Base-by-base conservation (phyloP, 202 grass and related monocot species). In the Brachypodium distachyon region DNA sequence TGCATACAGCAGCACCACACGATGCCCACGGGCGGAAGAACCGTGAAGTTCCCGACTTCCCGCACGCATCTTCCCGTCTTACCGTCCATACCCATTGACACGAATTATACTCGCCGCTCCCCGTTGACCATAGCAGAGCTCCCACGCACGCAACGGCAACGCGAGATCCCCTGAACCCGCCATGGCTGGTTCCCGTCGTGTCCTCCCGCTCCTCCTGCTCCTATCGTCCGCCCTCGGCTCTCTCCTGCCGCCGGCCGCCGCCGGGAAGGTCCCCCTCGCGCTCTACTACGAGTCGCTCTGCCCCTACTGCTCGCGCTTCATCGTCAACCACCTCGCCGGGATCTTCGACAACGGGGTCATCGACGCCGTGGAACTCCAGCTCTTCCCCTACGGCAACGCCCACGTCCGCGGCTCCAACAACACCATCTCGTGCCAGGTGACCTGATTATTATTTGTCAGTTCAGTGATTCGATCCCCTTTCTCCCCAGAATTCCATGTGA, bases 271-370 rank as follows among this genome's bases (percentile, higher is more conserved):
- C 0, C 67, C 86, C 25, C 84, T 92, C n/a, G 89, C 57, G 49
- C 89, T 96, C 56, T 96, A 96, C 82, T 92, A 92, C 82, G 93
- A 96, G 84, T 61, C 84, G 51, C 57, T 92, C 53, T 92, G 82
- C 87, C 89, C 89, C 14, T 91, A 87, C 82, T 92, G 84, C 89
- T 86, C 87, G 28, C 82, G 86, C 33, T 92, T 92, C 84, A 86
- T 96, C 47, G 87, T 88, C 7, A 96, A 85, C 61, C 36, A 10
- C 81, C 84, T 92, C 58, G 41, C 87, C 21, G 76, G 77, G 12
- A 90, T 92, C 77, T 82, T 88, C 63, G 43, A 87, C 18, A 44
- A 83, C 57, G 87, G 89, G 5, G 54, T 96, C 51, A 77, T 90
- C 89, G 69, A 70, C 72, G 78, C 49, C 72, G 83, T 92, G 10